phyloP scores from a whole-genome alignment of 768 basidiomycete genomes.

The Naganishia onofrii region DNA sequence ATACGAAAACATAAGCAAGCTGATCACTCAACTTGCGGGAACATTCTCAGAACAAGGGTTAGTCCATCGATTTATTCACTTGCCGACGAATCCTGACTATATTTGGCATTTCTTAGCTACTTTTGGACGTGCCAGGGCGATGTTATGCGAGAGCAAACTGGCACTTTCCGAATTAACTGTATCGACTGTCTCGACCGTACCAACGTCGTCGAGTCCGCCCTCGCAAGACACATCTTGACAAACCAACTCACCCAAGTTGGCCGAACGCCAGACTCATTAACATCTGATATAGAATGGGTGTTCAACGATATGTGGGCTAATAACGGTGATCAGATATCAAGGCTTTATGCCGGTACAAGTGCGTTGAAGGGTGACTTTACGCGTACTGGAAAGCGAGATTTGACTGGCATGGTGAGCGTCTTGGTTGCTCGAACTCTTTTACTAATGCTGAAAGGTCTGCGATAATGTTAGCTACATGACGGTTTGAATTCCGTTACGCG shows the following conservation, averaged over 20 bases:
- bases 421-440: no score
- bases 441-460: no score
- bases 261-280: slow-evolving; percentile 56
- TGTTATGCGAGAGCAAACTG: slow-evolving; percentile 75
- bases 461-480: slow-evolving; percentile 63
- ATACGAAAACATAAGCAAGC: slow-evolving; percentile 84
- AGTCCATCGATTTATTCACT: slow-evolving; percentile 24
- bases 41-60: slow-evolving; percentile 79
- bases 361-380: slow-evolving; percentile 75
- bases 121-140: slow-evolving; percentile 73
- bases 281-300: slow-evolving; percentile 39
- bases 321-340: slow-evolving; percentile 91
- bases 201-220: slow-evolving; percentile 92
- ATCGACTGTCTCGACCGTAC: slow-evolving; percentile 94
- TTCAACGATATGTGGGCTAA: slow-evolving; percentile 81
- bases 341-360: slow-evolving; percentile 82
- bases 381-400: slow-evolving; percentile 89
- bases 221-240: slow-evolving; percentile 73
- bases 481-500: slow-evolving; percentile 91
- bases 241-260: slow-evolving; percentile 54
- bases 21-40: slow-evolving; percentile 68
- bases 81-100: not conserved
- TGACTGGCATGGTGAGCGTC: slow-evolving; percentile 71
- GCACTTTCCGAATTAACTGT: slow-evolving; percentile 86
- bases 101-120: slow-evolving; percentile 58